Conservation (phyloP, 2,329 filamentous ascomycete species). For the Talaromyces sp. region DNA sequence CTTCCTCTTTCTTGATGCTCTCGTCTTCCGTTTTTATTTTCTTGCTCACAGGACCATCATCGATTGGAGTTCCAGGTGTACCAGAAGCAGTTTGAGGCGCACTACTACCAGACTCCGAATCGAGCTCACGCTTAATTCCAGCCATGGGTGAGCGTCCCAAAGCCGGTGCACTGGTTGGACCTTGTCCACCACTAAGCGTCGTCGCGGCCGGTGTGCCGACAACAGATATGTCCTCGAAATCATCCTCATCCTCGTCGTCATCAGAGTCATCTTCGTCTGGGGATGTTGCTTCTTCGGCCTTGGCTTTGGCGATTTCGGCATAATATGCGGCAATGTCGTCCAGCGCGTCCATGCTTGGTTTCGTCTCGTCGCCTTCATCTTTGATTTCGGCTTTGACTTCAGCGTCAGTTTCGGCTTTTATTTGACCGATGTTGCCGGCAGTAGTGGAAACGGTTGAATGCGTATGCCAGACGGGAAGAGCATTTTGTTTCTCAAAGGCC, state of each 20-base stretch:
- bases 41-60: constrained; percentile 42
- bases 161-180: constrained; percentile 16
- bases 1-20: constrained; percentile 36
- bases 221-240: constrained; percentile 43
- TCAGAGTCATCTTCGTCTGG: constrained; percentile 41
- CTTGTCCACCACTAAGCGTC: constrained; percentile 18
- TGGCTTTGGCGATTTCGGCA: constrained; percentile 44
- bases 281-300: constrained; percentile 42
- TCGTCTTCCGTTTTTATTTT: constrained; percentile 41
- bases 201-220: constrained; percentile 30
- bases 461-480: constrained; percentile 53
- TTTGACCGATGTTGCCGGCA: constrained; percentile 24
- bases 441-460: constrained; percentile 46
- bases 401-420: constrained; percentile 32
- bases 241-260: constrained; percentile 40
- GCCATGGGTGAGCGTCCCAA: constrained; percentile 17
- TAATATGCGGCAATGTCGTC: constrained; percentile 49
- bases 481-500: constrained; percentile 50
- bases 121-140: constrained; percentile 39
- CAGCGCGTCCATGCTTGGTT: constrained; percentile 40
- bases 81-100: constrained; percentile 36
- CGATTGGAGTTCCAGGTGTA: constrained; percentile 36
- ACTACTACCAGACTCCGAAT: constrained; percentile 39
- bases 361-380: constrained; percentile 42
- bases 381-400: constrained; percentile 40